These are phyloP conservation scores for Naganishia friedmannii DNA, from an alignment of 768 basidiomycete genomes.

Conservation along the genomic window DNA sequence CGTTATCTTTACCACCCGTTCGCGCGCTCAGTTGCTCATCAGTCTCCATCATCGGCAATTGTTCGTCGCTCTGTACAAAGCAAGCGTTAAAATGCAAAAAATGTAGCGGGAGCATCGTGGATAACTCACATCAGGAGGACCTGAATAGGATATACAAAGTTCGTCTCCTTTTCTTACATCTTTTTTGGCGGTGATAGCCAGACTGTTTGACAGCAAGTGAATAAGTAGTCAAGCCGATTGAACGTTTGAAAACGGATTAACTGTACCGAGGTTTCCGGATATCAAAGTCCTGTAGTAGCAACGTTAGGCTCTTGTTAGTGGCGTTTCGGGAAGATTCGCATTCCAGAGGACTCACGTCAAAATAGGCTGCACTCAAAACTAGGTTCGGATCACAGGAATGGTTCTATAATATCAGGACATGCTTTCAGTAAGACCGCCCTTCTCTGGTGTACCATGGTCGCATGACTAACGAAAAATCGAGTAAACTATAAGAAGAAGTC, in stretches of 20 bases:
- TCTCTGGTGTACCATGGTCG: not conserved
- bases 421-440: not conserved
- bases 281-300: conserved; percentile 44
- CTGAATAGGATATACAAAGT: conserved; percentile 49
- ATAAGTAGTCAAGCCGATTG: not conserved
- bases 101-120: not conserved
- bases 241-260: not conserved
- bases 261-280: conserved; percentile 46
- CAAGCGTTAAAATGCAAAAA: not conserved
- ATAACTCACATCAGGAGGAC: conserved; percentile 36
- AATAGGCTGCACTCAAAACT: conserved; percentile 66
- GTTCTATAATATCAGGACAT: conserved; percentile 59
- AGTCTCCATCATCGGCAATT: conserved; percentile 11
- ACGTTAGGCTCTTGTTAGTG: conserved; percentile 8
- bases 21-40: conserved; percentile 19
- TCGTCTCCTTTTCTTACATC: conserved; percentile 43
- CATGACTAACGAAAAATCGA: conserved; percentile 69
- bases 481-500: conserved; percentile 64
- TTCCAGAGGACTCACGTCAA: conserved; percentile 57
- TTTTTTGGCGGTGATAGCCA: conserved; percentile 45
- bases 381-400: conserved; percentile 90
- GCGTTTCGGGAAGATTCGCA: not conserved
- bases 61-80: not conserved
- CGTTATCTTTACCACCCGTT: conserved; percentile 11
- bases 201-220: conserved; percentile 26